Conservation (phyloP, 495 filamentous ascomycete genomes). For the Elaphomyces granulatus region DNA sequence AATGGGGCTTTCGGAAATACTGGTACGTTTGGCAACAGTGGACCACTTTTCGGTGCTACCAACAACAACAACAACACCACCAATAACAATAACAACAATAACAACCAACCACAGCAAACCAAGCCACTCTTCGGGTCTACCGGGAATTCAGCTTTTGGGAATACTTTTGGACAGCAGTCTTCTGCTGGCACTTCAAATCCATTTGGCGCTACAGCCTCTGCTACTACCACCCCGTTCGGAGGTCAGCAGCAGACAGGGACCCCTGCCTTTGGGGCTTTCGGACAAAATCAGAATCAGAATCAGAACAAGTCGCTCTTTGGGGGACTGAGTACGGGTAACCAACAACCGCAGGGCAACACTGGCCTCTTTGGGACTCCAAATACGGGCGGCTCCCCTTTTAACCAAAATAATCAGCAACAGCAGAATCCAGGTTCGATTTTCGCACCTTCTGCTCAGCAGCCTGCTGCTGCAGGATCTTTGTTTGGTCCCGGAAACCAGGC, state of each 20-base stretch:
- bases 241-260: slow-evolving; percentile 25
- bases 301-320: slow-evolving; percentile 30
- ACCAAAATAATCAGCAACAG: slow-evolving; percentile 22
- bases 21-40: too few species aligned
- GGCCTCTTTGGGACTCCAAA: slow-evolving; percentile 31
- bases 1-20: slow-evolving; percentile 14
- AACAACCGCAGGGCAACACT: slow-evolving; percentile 23
- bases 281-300: slow-evolving; percentile 29
- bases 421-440: slow-evolving; percentile 31
- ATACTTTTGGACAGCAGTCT: slow-evolving; percentile 27
- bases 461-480: slow-evolving; percentile 13
- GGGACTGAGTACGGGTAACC: slow-evolving; percentile 23
- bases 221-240: slow-evolving; percentile 25
- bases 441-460: slow-evolving; percentile 22
- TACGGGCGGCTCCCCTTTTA: slow-evolving; percentile 27
- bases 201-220: slow-evolving; percentile 19
- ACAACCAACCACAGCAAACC: slow-evolving; percentile 19
- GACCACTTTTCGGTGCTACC: too few species aligned
- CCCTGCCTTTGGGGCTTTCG: slow-evolving; percentile 31
- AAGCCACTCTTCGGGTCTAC: slow-evolving; percentile 16
- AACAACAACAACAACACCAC: slow-evolving; percentile 28
- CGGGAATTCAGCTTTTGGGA: slow-evolving; percentile 27
- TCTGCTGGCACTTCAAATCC: slow-evolving; percentile 20
- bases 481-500: slow-evolving; percentile 28
- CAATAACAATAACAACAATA: slow-evolving; percentile 14